These are phyloP conservation scores for Dalbergia oliveri DNA, from an alignment of 306 rosid genomes.

Conservation along the genomic window DNA sequence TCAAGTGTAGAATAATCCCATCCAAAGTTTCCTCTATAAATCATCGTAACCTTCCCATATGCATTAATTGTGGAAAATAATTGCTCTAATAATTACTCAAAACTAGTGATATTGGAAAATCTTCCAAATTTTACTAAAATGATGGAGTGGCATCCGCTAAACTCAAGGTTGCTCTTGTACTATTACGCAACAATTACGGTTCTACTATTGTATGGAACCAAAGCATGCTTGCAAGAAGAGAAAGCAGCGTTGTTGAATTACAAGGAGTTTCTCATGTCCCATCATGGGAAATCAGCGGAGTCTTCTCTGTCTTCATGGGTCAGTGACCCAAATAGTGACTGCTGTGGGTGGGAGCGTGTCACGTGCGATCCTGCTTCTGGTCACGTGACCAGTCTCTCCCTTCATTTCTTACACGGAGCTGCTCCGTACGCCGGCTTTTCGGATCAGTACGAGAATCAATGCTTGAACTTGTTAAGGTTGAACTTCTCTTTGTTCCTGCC, in stretches of 20 bases:
- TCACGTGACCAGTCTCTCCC: neutral
- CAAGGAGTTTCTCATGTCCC: neutral
- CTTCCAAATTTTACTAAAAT: too few relatives aligned
- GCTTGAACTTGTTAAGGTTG: neutral
- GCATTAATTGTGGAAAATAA: too few relatives aligned
- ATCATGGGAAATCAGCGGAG: neutral
- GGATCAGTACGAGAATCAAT: too few relatives aligned
- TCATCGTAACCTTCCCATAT: too few relatives aligned
- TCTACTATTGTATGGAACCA: neutral
- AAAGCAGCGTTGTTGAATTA: neutral
- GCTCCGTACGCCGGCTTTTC: too few relatives aligned
- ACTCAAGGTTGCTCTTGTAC: neutral
- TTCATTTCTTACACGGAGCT: neutral
- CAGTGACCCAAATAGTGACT: neutral
- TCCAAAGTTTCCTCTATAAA: too few relatives aligned
- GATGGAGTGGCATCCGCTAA: neutral
- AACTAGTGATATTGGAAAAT: too few relatives aligned
- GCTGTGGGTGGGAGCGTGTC: slow-evolving; percentile 2
- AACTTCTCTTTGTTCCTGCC: neutral
- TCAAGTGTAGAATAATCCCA: too few relatives aligned
- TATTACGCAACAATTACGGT: neutral
- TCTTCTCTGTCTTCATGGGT: neutral
- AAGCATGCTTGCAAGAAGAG: neutral
- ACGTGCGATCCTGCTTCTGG: neutral
- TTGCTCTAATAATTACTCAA: too few relatives aligned